A percentile compares a stretch with the other conserved stretches of the same genome.
Conservation (phyloP, 345 rosid genomes). For the Microcos paniculata region DNA sequence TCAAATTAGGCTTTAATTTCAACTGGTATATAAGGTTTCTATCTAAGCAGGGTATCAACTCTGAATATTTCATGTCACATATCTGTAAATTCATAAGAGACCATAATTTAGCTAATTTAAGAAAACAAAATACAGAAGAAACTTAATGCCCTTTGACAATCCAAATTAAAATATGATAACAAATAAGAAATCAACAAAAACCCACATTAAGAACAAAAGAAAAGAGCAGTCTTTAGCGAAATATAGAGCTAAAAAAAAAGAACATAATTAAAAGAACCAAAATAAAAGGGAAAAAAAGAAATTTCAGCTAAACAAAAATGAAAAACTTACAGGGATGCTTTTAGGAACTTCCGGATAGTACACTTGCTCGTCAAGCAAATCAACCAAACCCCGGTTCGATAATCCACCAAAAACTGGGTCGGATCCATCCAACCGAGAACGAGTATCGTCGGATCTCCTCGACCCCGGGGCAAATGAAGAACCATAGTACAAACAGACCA, state of each 20-base stretch:
- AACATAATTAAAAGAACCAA: neutral
- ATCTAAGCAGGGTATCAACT: slow-evolving; percentile 92
- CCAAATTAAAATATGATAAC: neutral
- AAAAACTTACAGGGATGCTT: slow-evolving; percentile 63
- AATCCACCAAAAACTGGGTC: slow-evolving; percentile 39
- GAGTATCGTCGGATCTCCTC: slow-evolving; percentile 49
- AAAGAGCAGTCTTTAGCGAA: neutral
- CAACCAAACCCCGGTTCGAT: slow-evolving; percentile 33
- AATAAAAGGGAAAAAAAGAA: too few species aligned
- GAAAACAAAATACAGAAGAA: neutral
- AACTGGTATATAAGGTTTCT: slow-evolving; percentile 76
- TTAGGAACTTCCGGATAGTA: slow-evolving; percentile 43
- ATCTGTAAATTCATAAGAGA: slow-evolving; percentile 39
- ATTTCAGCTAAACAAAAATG: neutral
- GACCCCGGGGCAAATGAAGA: slow-evolving; percentile 73
- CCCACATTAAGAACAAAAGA: neutral
- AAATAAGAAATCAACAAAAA: neutral
- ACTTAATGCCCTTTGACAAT: neutral
- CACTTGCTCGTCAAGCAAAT: slow-evolving; percentile 33
- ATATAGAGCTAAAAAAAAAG: neutral
- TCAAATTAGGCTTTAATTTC: slow-evolving; percentile 69
- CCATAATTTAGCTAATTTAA: slow-evolving; percentile 6
- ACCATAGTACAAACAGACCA: slow-evolving; percentile 73
- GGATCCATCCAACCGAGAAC: slow-evolving; percentile 36
- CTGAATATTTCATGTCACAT: slow-evolving; percentile 76